Evolutionary conservation across 2,329 filamentous ascomycete species (phyloP).

Genomic region (Alternaria conjuncta): DNA sequence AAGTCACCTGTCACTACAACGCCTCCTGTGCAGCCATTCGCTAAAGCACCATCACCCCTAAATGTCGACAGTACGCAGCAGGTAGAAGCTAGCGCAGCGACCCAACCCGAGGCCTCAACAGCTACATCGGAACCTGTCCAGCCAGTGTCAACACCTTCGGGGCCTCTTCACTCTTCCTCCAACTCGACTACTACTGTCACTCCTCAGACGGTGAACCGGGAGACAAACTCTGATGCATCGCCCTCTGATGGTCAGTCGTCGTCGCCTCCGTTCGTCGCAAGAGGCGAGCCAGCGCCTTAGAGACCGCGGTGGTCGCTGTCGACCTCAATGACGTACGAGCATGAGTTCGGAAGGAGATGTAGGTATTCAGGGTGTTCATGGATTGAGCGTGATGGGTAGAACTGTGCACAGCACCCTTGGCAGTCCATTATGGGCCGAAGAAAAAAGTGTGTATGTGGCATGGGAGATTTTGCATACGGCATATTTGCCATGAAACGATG

Average conservation of each 20-base stretch:
- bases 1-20: background rate
- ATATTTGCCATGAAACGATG: background rate
- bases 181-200: slow-evolving; percentile 13
- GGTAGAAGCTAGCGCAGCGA: background rate
- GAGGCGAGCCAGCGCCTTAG: background rate
- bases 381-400: background rate
- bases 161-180: slow-evolving; percentile 9
- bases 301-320: background rate
- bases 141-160: background rate
- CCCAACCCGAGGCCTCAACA: background rate
- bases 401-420: background rate
- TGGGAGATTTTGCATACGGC: background rate
- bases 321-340: background rate
- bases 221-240: background rate
- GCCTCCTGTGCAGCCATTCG: background rate
- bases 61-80: background rate
- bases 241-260: background rate
- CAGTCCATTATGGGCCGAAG: background rate
- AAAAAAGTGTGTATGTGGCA: background rate
- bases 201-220: background rate
- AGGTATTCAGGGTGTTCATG: background rate
- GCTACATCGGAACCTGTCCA: background rate
- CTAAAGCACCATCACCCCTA: background rate
- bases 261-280: background rate
- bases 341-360: background rate